A percentile compares a stretch with the other conserved stretches of the same genome.
Evolutionary conservation across 169 alveolate genomes (phyloP).

Genomic region (Plasmodium billcollinsi): DNA sequence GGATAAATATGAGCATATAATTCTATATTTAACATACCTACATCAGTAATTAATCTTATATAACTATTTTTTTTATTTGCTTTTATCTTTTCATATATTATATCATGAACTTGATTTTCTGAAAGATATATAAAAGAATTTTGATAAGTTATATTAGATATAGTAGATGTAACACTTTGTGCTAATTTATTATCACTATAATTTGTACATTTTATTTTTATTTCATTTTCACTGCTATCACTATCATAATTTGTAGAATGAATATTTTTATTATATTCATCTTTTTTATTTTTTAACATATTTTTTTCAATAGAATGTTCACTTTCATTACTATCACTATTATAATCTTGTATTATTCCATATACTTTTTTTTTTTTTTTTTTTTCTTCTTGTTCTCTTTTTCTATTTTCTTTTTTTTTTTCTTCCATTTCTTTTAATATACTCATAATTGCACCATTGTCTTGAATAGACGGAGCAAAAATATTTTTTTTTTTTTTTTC

Average conservation of each 20-base stretch:
- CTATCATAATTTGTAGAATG: slow-evolving; percentile 3
- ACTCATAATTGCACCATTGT: slow-evolving; percentile 57
- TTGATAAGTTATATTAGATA: slow-evolving; percentile 49
- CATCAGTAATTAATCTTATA: slow-evolving; percentile 66
- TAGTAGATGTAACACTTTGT: slow-evolving; percentile 75
- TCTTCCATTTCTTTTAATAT: slow-evolving; percentile 65
- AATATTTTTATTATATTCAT: neutral
- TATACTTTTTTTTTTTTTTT: neutral
- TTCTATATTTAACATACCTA: slow-evolving; percentile 75
- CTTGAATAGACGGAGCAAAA: slow-evolving; percentile 44
- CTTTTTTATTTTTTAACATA: neutral
- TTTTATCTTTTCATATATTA: slow-evolving; percentile 43
- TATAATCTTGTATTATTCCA: neutral
- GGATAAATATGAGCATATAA: slow-evolving; percentile 47
- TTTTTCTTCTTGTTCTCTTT: neutral
- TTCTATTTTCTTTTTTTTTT: slow-evolving; percentile 28
- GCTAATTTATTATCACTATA: slow-evolving; percentile 72
- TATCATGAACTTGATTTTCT: slow-evolving; percentile 44
- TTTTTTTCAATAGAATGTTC: slow-evolving; percentile 1
- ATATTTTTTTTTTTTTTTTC: slow-evolving; percentile 35
- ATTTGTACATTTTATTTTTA: slow-evolving; percentile 76
- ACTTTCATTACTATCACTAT: neutral
- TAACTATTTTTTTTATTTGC: slow-evolving; percentile 71
- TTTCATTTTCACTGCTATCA: slow-evolving; percentile 69
- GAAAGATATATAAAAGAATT: slow-evolving; percentile 53